A percentile compares a stretch with the other conserved stretches of the same genome.
Evolutionary conservation across 768 basidiomycete genomes (phyloP).

Genomic region (Lyophyllum shimeji): DNA sequence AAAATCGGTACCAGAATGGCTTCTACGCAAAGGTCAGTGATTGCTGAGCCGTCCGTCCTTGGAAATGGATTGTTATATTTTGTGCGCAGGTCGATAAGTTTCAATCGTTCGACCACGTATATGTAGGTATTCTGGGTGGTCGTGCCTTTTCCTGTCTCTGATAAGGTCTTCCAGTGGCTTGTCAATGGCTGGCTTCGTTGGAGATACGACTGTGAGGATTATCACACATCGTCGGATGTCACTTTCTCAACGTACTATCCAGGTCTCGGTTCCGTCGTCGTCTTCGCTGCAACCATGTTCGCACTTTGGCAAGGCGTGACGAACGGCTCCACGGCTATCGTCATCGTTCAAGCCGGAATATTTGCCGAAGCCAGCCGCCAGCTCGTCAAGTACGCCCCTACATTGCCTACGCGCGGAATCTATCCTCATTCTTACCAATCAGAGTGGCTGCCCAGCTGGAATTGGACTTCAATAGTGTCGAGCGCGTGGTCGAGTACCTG

Average conservation of each 20-base stretch:
- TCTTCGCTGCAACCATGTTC: conserved; percentile 68
- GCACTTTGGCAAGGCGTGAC: conserved; percentile 56
- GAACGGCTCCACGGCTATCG: conserved; percentile 65
- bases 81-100: conserved; percentile 57
- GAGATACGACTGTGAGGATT: conserved; percentile 66
- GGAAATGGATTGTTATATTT: conserved; percentile 30
- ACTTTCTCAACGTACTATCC: neutral
- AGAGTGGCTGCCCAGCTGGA: conserved; percentile 71
- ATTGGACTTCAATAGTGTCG: conserved; percentile 73
- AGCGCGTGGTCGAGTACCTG: conserved; percentile 71
- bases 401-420: neutral
- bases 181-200: conserved; percentile 69
- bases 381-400: conserved; percentile 49
- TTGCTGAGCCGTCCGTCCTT: conserved; percentile 20
- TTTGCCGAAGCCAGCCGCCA: conserved; percentile 70
- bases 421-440: neutral
- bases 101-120: conserved; percentile 70
- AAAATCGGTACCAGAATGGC: conserved; percentile 59
- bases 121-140: conserved; percentile 43
- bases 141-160: conserved; percentile 16
- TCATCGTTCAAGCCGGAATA: conserved; percentile 68
- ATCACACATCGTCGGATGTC: neutral
- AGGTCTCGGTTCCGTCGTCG: conserved; percentile 72
- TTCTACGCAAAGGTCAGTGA: conserved; percentile 55
- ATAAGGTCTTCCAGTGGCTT: conserved; percentile 47